Conservation (phyloP, 441 rosid species). For the Daphne laureola region DNA sequence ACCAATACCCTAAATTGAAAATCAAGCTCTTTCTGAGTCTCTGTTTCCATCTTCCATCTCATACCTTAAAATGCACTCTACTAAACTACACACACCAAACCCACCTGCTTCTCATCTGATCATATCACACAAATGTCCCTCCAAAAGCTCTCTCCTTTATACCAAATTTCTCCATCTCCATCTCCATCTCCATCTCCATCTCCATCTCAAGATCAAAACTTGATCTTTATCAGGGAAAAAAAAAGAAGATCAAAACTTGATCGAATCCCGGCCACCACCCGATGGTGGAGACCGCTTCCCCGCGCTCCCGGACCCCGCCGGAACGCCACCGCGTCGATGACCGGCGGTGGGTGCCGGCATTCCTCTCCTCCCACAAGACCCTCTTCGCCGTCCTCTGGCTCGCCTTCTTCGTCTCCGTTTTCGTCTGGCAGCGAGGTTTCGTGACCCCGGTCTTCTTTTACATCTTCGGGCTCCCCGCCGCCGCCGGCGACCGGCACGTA, state of each 20-base stretch:
- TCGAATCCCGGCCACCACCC: conserved; percentile 5
- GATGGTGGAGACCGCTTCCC: conserved; percentile 44
- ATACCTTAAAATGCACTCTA: conserved; percentile 9
- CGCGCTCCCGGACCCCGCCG: conserved; percentile 36
- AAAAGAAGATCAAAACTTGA: not conserved
- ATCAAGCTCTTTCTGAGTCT: no score
- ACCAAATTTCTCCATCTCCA: conserved; percentile 8
- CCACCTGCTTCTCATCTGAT: conserved; percentile 18
- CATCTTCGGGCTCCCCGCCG: conserved; percentile 29
- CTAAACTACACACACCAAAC: not conserved
- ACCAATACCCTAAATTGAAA: no score
- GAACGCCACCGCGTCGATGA: conserved; percentile 41
- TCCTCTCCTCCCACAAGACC: conserved; percentile 63
- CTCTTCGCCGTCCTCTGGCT: conserved; percentile 74
- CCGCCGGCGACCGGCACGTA: conserved; percentile 25
- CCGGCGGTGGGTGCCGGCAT: conserved; percentile 50
- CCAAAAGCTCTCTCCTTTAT: not conserved
- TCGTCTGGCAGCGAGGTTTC: conserved; percentile 64
- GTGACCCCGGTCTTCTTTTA: conserved; percentile 33
- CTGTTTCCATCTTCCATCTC: not conserved
- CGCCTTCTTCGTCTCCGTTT: conserved; percentile 68
- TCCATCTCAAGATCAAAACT: not conserved
- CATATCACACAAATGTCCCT: not conserved
- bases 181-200: conserved; percentile 3
- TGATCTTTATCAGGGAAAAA: no score